Evolutionary conservation across 164 flowering plant species (phyloP), one percentile per base, ranked within the genome.

Genomic region (Chimonanthus praecox): DNA sequence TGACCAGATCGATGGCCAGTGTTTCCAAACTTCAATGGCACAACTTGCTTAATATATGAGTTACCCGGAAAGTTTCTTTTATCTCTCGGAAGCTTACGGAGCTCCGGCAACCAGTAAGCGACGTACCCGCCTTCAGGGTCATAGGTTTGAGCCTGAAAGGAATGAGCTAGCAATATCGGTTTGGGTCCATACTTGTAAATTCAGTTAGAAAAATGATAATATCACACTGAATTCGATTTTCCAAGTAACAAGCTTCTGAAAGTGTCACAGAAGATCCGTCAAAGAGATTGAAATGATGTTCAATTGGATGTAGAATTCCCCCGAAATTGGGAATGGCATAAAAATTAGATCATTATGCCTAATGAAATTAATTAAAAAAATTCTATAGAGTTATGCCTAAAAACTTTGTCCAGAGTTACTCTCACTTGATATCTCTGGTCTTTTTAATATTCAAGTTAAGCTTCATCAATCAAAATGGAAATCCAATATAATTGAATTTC

Each of bases 51-150:
- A 0, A 85, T 78, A 72, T 93, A 93, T 45, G 82, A 78, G 21
- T 58, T 78, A 49, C 96, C 96, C 7, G 96, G 98, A 64, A 80
- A 88, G 77, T 91, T 72, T 70, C 98, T 87, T 61, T 81, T 85
- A 16, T 88, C 91, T 79, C 86, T 88, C 4, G 90, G 86, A 49
- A 93, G 85, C 13, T 49, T 67, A 74, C 65, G 77, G 50, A 93
- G 79, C 83, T 88, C 86, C 0, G 92, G 96, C 77, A 93, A 82
- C 98, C 98, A 93, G 71, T 78, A 91, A 2, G 93, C 87, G 11
- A 93, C 94, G 69, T 84, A 91, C 64, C 88, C 87, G 0, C 98
- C 98, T 49, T 93, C 96, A 13, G 93, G 98, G 71, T 93, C 98
- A 72, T 89, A 93, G 4, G 74, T 85, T 73, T 88, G 88, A 18